These are phyloP conservation scores for Neonectria sp. DNA, from an alignment of 2,329 filamentous ascomycete genomes.

Conservation along the genomic window DNA sequence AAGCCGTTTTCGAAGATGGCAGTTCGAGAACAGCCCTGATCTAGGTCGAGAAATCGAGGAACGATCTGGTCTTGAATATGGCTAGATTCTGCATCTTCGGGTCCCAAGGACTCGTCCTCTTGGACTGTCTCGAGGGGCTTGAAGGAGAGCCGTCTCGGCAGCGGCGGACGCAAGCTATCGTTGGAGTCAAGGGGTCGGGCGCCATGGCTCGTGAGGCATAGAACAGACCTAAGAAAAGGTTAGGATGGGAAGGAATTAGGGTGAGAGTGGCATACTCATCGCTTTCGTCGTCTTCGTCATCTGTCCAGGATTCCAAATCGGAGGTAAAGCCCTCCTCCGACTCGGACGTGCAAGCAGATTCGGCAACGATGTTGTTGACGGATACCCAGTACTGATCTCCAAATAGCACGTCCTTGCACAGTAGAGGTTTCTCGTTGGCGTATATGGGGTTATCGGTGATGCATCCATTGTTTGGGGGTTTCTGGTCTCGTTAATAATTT, in stretches of 20 bases:
- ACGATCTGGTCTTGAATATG: background rate
- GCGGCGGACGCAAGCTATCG: constrained; percentile 22
- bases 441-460: background rate
- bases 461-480: constrained; percentile 6
- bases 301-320: constrained; percentile 38
- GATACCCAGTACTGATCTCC: constrained; percentile 18
- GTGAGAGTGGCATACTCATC: constrained; percentile 36
- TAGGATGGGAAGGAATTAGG: constrained; percentile 2
- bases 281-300: constrained; percentile 42
- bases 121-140: constrained; percentile 25
- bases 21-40: background rate
- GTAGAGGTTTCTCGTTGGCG: constrained; percentile 15
- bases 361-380: constrained; percentile 20
- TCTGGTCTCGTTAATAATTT: constrained; percentile 7
- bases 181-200: constrained; percentile 20
- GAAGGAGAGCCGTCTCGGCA: constrained; percentile 29
- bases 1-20: constrained; percentile 55
- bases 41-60: background rate
- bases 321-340: constrained; percentile 40
- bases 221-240: constrained; percentile 31
- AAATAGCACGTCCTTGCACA: constrained; percentile 16
- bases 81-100: background rate
- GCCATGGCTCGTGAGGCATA: constrained; percentile 32
- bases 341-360: constrained; percentile 38
- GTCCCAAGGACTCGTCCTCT: background rate